Percentiles rank a stretch among this genome's conserved stretches.
Conservation (phyloP, 305 asterid genomes). For the Plantago coronopus region DNA sequence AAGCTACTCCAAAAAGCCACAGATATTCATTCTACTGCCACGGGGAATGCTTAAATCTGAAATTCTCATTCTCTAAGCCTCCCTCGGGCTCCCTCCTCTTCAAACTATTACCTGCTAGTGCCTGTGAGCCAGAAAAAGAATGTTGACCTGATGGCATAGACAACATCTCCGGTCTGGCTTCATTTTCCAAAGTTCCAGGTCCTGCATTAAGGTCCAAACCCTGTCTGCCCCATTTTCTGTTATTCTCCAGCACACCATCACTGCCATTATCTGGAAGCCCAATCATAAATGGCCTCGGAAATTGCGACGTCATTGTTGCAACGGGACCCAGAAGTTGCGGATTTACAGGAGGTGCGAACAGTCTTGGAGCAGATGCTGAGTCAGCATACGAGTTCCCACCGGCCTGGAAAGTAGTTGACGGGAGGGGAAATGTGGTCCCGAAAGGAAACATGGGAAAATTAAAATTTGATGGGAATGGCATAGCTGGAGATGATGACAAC, state of each 20-base stretch:
- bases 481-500: constrained; percentile 76
- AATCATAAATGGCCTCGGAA: constrained; percentile 67
- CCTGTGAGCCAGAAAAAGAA: constrained; percentile 56
- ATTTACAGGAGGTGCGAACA: constrained; percentile 50
- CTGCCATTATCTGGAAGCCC: constrained; percentile 44
- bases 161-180: constrained; percentile 47
- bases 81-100: constrained; percentile 80
- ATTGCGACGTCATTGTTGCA: constrained; percentile 53
- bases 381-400: constrained; percentile 58
- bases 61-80: constrained; percentile 63
- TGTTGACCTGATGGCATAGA: constrained; percentile 50
- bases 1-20: no score
- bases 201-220: constrained; percentile 91
- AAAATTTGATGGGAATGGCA: constrained; percentile 55
- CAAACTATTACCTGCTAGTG: constrained; percentile 45
- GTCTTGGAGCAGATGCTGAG: constrained; percentile 69
- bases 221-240: constrained; percentile 69
- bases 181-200: constrained; percentile 65
- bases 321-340: constrained; percentile 59
- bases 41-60: constrained; percentile 69
- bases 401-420: constrained; percentile 52
- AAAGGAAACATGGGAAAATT: constrained; percentile 67
- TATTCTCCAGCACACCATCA: constrained; percentile 45
- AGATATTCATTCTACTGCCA: constrained; percentile 49
- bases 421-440: constrained; percentile 52